phyloP scores from a whole-genome alignment of 2,329 filamentous ascomycete species.

The Diaporthe sp. region DNA sequence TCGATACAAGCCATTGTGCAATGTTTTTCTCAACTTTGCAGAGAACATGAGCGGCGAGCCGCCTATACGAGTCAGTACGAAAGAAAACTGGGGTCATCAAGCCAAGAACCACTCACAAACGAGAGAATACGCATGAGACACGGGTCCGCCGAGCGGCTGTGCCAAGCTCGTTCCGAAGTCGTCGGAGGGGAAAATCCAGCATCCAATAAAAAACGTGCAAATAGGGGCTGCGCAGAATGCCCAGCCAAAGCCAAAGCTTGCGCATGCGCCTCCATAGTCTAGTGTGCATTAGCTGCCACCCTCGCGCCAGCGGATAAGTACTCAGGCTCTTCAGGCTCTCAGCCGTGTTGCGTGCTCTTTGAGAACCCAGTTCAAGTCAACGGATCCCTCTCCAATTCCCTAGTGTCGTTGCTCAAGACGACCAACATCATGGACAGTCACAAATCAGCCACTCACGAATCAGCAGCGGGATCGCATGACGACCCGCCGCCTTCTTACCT shows the following conservation, averaged over 20 bases:
- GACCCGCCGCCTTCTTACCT: conserved; percentile 2
- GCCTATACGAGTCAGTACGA: not conserved
- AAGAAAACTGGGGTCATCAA: not conserved
- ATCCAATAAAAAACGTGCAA: not conserved
- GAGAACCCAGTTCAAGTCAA: not conserved
- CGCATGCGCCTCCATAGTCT: not conserved
- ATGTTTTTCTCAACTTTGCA: not conserved
- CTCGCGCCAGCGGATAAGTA: not conserved
- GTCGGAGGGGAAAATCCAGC: rapidly evolving
- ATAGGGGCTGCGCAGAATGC: not conserved
- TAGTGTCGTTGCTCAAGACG: no score
- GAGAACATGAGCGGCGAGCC: not conserved
- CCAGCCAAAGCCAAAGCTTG: not conserved
- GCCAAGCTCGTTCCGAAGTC: not conserved
- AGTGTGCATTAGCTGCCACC: not conserved
- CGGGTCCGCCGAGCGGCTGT: not conserved
- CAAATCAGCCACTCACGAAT: no score
- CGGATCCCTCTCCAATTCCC: not conserved
- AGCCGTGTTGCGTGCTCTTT: not conserved
- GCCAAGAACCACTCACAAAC: not conserved
- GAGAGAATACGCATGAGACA: not conserved
- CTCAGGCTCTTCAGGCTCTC: no score
- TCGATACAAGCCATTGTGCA: not conserved
- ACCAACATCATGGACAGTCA: not conserved
- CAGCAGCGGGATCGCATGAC: not conserved